These are phyloP conservation scores for Apophysomyces ossiformis DNA, from an alignment of 371 early-diverging fungal genomes.

Conservation along the genomic window DNA sequence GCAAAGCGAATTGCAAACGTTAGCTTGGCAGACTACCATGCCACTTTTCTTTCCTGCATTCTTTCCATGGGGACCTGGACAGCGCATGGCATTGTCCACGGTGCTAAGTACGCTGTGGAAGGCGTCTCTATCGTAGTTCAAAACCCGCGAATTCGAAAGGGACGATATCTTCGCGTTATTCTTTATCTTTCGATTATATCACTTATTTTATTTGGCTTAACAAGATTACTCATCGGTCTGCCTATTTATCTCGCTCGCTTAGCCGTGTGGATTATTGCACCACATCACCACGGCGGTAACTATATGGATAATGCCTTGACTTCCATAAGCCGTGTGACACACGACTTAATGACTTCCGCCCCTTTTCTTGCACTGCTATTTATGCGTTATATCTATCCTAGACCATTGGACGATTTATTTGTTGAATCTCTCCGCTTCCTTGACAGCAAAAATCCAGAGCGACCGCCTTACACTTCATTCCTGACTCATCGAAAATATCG, in stretches of 20 bases:
- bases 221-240: slow-evolving; percentile 31
- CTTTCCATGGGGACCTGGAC: slow-evolving; percentile 48
- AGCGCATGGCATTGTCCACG: slow-evolving; percentile 39
- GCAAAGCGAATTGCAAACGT: not conserved
- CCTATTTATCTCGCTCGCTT: slow-evolving; percentile 42
- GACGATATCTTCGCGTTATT: slow-evolving; percentile 53
- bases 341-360: slow-evolving; percentile 48
- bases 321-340: slow-evolving; percentile 25
- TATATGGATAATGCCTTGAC: slow-evolving; percentile 30
- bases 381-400: slow-evolving; percentile 63
- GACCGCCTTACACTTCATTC: slow-evolving; percentile 48
- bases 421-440: slow-evolving; percentile 54
- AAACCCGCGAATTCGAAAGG: slow-evolving; percentile 56
- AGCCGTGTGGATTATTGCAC: slow-evolving; percentile 32
- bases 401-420: slow-evolving; percentile 63
- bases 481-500: slow-evolving; percentile 40
- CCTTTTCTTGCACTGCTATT: slow-evolving; percentile 59
- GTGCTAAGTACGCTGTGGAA: slow-evolving; percentile 51
- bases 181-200: slow-evolving; percentile 54
- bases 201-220: slow-evolving; percentile 41
- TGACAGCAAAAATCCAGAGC: slow-evolving; percentile 38
- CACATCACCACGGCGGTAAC: slow-evolving; percentile 21
- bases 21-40: slow-evolving; percentile 11
- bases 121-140: slow-evolving; percentile 52
- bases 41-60: slow-evolving; percentile 13